phyloP scores from a whole-genome alignment of 371 early-diverging fungal genomes.

The Smittium culicis region DNA sequence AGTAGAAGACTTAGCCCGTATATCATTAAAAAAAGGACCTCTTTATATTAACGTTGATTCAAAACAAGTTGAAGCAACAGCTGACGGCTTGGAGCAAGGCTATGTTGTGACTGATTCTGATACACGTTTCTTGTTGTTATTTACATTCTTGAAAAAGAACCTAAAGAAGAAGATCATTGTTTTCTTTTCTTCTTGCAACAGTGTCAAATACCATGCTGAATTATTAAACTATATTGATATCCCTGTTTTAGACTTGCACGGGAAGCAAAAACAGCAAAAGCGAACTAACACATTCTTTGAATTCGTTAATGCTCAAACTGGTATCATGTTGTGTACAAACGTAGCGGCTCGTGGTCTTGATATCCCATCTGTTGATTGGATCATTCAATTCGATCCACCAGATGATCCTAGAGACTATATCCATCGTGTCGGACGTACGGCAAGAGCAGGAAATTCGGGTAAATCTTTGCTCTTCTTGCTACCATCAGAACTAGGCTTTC shows the following conservation, averaged over 20 bases:
- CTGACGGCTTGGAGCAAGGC: conserved; percentile 90
- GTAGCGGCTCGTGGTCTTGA: conserved; percentile 98
- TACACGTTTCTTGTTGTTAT: conserved; percentile 77
- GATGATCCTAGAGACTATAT: conserved; percentile 96
- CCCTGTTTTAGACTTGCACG: conserved; percentile 88
- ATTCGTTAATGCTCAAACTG: conserved; percentile 78
- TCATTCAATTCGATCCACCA: conserved; percentile 98
- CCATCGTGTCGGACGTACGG: conserved; percentile 97
- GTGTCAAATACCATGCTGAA: conserved; percentile 90
- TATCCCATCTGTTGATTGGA: conserved; percentile 95
- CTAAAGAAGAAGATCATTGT: conserved; percentile 92
- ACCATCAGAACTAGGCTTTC: conserved; percentile 88
- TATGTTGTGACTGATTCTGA: conserved; percentile 86
- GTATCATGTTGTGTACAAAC: conserved; percentile 92
- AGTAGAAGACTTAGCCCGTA: conserved; percentile 88
- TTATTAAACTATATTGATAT: conserved; percentile 93
- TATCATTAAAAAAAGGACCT: conserved; percentile 81
- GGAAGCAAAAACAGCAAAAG: conserved; percentile 89
- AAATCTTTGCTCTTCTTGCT: conserved; percentile 87
- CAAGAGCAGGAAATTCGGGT: conserved; percentile 85
- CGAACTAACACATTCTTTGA: conserved; percentile 92
- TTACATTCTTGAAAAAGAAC: conserved; percentile 88
- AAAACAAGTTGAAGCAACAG: conserved; percentile 76
- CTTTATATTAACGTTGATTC: conserved; percentile 94
- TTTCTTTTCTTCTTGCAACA: conserved; percentile 89